Conservation (phyloP, 129 eudicot species). For the Silybum marianum region DNA sequence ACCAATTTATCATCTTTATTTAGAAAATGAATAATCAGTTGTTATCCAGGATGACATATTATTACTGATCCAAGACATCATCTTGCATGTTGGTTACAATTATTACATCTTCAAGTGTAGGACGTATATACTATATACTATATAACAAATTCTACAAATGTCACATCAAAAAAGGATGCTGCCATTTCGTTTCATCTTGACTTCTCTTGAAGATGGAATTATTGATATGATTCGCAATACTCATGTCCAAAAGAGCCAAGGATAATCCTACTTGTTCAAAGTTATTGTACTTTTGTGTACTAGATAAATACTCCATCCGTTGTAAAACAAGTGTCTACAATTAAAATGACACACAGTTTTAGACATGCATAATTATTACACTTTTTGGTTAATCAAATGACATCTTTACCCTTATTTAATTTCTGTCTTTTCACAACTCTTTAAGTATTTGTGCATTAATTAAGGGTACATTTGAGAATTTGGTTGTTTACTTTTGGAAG, state of each 20-base stretch:
- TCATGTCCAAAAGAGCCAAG: not conserved
- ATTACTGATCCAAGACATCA: slow-evolving; percentile 1
- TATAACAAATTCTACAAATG: not conserved
- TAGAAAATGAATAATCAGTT: not conserved
- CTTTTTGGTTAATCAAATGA: no score
- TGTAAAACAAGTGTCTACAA: no score
- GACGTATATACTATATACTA: not conserved
- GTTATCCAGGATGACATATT: not conserved
- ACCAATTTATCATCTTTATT: not conserved
- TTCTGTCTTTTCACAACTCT: no score
- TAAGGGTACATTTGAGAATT: no score
- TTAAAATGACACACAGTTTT: no score
- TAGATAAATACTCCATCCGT: no score
- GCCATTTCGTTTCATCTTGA: not conserved
- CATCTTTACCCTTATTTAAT: no score
- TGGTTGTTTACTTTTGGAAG: no score
- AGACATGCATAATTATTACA: no score
- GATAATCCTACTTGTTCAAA: not conserved
- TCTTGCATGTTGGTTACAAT: not conserved
- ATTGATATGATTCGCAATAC: not conserved
- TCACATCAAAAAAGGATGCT: not conserved
- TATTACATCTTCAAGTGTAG: not conserved
- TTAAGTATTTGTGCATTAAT: no score
- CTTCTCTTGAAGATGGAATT: not conserved
- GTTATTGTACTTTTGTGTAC: not conserved